Evolutionary conservation across 2,329 filamentous ascomycete genomes (phyloP).

Genomic region (Aspergillus sp.): DNA sequence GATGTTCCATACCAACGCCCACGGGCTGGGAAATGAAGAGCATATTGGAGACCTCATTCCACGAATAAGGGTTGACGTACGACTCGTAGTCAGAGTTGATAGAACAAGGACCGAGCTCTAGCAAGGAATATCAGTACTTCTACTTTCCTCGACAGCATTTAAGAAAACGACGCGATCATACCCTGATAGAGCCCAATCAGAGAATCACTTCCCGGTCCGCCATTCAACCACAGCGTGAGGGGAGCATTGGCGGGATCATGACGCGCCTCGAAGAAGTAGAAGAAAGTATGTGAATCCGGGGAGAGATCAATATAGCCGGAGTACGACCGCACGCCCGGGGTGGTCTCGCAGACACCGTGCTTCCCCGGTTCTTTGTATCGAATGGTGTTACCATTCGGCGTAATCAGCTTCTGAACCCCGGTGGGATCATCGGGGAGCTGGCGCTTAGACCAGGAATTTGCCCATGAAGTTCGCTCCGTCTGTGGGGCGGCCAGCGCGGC

Average conservation of each 20-base stretch:
- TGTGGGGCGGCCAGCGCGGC: slow-evolving; percentile 5
- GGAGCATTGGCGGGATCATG: slow-evolving; percentile 39
- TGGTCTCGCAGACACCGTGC: slow-evolving; percentile 43
- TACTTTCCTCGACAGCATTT: neutral
- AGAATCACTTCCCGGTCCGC: slow-evolving; percentile 34
- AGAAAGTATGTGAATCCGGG: slow-evolving; percentile 42
- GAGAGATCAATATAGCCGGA: slow-evolving; percentile 47
- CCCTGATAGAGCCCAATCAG: slow-evolving; percentile 35
- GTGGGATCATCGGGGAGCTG: slow-evolving; percentile 30
- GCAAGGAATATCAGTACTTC: neutral
- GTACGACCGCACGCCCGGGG: slow-evolving; percentile 47
- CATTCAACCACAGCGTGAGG: slow-evolving; percentile 35
- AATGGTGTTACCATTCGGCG: slow-evolving; percentile 41
- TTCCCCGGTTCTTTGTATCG: slow-evolving; percentile 51
- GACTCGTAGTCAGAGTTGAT: slow-evolving; percentile 37
- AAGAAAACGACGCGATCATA: slow-evolving; percentile 6
- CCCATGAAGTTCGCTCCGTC: no score
- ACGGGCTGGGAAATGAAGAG: slow-evolving; percentile 54
- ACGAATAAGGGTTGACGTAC: slow-evolving; percentile 49
- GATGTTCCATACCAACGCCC: slow-evolving; percentile 43
- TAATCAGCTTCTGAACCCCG: slow-evolving; percentile 29
- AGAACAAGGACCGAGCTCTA: slow-evolving; percentile 34
- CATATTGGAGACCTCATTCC: slow-evolving; percentile 52
- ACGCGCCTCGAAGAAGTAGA: slow-evolving; percentile 51
- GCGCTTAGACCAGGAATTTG: slow-evolving; percentile 12